Percentiles rank a stretch among this genome's conserved stretches.
Conservation (phyloP, 306 rosid species). For the Lablab purpureus region DNA sequence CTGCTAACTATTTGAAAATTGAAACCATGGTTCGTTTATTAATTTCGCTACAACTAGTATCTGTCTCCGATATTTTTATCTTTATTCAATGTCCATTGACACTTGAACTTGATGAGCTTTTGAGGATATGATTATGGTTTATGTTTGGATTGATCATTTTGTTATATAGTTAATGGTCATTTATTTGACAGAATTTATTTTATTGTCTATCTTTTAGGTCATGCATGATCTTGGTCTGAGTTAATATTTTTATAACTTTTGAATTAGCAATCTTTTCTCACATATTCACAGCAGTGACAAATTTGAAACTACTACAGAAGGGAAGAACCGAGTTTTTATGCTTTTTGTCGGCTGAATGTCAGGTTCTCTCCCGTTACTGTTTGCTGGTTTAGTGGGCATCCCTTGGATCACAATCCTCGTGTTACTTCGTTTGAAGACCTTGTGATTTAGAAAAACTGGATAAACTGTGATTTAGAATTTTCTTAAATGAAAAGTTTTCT, state of each 20-base stretch:
- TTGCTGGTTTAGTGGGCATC: background rate
- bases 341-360: slow-evolving; percentile 2
- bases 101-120: background rate
- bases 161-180: background rate
- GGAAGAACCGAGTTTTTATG: background rate
- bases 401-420: background rate
- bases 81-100: background rate
- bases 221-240: background rate
- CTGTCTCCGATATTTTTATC: background rate
- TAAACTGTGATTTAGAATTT: background rate
- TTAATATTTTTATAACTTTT: background rate
- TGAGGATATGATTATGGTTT: background rate
- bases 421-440: background rate
- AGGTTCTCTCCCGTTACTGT: background rate
- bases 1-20: slow-evolving; percentile 5
- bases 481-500: background rate
- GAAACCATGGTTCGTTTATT: slow-evolving; percentile 11
- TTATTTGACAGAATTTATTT: slow-evolving; percentile 5
- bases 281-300: background rate
- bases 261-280: background rate
- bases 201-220: slow-evolving; percentile 8
- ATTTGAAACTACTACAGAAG: background rate
- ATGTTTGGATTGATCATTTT: slow-evolving; percentile 15
- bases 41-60: background rate
- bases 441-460: background rate